A percentile compares a stretch with the other conserved stretches of the same genome.
phyloP scores from a whole-genome alignment of 2,329 filamentous ascomycete species.

The Metarhizium anisopliae region DNA sequence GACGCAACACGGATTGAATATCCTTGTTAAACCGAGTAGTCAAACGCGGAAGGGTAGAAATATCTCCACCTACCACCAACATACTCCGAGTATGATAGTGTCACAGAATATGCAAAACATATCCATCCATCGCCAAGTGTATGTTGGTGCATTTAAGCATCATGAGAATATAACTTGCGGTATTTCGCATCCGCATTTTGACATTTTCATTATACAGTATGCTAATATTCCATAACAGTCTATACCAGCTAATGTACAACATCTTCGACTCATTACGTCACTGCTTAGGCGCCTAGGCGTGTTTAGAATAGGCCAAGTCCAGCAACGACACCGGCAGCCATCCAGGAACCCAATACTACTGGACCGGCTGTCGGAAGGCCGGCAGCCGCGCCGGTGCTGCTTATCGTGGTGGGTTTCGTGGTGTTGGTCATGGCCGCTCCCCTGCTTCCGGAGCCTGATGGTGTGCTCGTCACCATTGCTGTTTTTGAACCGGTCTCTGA shows the following conservation, averaged over 20 bases:
- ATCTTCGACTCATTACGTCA: not conserved
- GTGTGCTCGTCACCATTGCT: not conserved
- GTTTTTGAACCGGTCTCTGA: not conserved
- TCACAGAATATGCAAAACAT: not conserved
- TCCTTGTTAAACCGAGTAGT: no score
- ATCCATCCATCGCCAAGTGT: no score
- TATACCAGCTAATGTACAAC: not conserved
- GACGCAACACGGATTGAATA: no score
- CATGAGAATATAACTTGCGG: no score
- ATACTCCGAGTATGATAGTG: not conserved
- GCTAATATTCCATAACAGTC: not conserved
- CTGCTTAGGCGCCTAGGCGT: not conserved
- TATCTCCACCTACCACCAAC: no score
- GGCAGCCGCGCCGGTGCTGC: slow-evolving; percentile 6
- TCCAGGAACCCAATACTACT: slow-evolving; percentile 13
- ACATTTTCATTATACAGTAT: no score
- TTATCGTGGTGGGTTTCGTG: not conserved
- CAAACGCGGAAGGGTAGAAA: no score
- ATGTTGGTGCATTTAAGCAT: no score
- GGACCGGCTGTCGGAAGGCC: slow-evolving; percentile 16
- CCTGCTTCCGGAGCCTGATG: not conserved
- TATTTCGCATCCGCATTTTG: no score
- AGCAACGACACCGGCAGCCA: slow-evolving; percentile 20
- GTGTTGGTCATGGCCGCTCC: not conserved
- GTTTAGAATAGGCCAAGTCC: slow-evolving; percentile 18